Base-by-base conservation (phyloP, 805 yeast species). In the Phaffomyces antillensis region DNA sequence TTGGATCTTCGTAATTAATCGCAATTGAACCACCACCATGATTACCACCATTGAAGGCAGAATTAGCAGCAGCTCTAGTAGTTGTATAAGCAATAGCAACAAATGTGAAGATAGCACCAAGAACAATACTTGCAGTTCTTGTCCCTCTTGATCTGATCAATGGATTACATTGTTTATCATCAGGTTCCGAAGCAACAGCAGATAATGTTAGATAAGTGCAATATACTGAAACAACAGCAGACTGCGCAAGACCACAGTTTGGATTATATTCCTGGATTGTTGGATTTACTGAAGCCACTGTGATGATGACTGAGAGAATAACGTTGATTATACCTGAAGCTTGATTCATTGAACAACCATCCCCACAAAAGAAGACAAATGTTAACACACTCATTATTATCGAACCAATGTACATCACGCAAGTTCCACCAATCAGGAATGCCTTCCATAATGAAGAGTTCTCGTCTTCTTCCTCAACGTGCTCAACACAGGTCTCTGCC, bases 41-140 rank as follows among this genome's bases (percentile, higher is more conserved):
- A 12, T 66, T 48, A 45, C 76, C 30, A 28, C 30, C 74, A 63
- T 75, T 65, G 70, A 79, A 76, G 1, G 83, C 79, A 13, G 86
- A 78, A 47, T 81, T 81, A 3, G 91, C 89, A 6, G 97, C 99
- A 1, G 98, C 99, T 52, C 98, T 77, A 1, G 96, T 89, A 0
- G 99, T 93, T 2, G 99, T 93, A 62, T 93, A 95, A 0, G 97
- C 97, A 51, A 93, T 86, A 0, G 99, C 97, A 42, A 87, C 72
- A 59, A 93, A 88, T 0, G 99, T 93, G 69, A 95, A 89, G 16
- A 89, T 66, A 0, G 98, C 96, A 16, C 98, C 98, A 43, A 93
- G 60, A 2, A 93, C 77, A 44, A 90, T 81, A 48, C 95, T 84
- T 18, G 88, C 79, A 3, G 95, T 88, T 56, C 98, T 77, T 1